Evolutionary conservation across 768 basidiomycete genomes (phyloP), one percentile per base, ranked within the genome.

Genomic region (Steccherinum ochraceum): DNA sequence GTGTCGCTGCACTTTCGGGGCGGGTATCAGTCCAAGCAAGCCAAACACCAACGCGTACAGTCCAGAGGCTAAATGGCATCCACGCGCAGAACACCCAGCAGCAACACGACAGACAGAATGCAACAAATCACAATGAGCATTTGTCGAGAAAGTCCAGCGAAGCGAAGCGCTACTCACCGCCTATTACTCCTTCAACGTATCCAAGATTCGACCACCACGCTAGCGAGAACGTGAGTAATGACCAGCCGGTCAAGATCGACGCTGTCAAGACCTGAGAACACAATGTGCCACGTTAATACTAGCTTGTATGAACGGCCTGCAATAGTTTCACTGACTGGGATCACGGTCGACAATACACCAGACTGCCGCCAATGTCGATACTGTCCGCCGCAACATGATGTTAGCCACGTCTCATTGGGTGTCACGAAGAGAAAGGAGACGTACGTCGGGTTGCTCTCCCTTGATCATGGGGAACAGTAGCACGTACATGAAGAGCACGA

Each of bases 361-460:
- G 86, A 88, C 57, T 85, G 71, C 57, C 83, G 73, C 88, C 88
- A 90, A 13, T 78, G 77, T 44, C 74, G 80, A 60, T 86, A 89
- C 88, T 90, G 61, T 19, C 25, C 46, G 30, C 44, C 12, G 42
- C 25, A 20, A 23, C 11, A 46, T 5, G 24, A 12, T 35, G 12
- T 42, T 20, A 12, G 18, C 4, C 20, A 43, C 21, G 39, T 16
- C 35, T 24, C 16, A 25, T 26, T 30, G 13, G 20, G n/a, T n/a
- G n/a, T 12, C 35, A n/a, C 11, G 35, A 11, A 39, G n/a, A 39
- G 11, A n/a, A n/a, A 39, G 44, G 23, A 41, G 24, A 75, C 82
- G 58, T 62, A 90, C 87, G 59, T 89, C 77, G 27, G 85, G 83
- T 55, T 83, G 77, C 49, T 79, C 75, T 18, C 84, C 86, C 51